phyloP scores from a whole-genome alignment of 495 filamentous ascomycete genomes.

The Aspergillus taichungensis region DNA sequence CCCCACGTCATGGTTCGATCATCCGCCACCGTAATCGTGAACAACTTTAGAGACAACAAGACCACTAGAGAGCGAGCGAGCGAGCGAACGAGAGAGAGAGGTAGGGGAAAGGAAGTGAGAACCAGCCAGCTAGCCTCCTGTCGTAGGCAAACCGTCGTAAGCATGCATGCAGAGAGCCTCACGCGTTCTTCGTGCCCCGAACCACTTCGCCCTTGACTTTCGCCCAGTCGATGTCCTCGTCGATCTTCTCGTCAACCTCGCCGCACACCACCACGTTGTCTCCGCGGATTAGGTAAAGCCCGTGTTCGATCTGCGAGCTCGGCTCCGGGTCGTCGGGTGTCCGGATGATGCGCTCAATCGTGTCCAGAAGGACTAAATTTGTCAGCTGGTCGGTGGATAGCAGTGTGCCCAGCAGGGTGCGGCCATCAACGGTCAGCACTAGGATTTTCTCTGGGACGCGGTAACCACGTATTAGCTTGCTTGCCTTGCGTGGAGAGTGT shows the following conservation, averaged over 20 bases:
- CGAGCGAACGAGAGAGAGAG: background rate
- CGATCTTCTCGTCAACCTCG: slow-evolving; percentile 79
- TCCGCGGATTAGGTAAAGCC: slow-evolving; percentile 84
- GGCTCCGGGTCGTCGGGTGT: slow-evolving; percentile 72
- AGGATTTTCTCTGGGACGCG: slow-evolving; percentile 67
- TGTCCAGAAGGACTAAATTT: slow-evolving; percentile 79
- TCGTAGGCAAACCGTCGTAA: no score
- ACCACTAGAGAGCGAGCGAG: background rate
- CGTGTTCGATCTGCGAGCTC: slow-evolving; percentile 72
- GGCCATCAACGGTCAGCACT: slow-evolving; percentile 86
- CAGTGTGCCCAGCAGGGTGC: slow-evolving; percentile 75
- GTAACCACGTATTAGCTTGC: no score
- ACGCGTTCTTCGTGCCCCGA: slow-evolving; percentile 70
- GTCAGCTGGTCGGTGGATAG: slow-evolving; percentile 86
- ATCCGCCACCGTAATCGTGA: no score
- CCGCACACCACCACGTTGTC: slow-evolving; percentile 93
- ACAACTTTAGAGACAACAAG: no score
- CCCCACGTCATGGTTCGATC: no score
- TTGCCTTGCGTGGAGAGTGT: no score
- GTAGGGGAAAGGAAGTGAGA: background rate
- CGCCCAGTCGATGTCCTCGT: slow-evolving; percentile 81
- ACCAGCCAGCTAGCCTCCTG: background rate
- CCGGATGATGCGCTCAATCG: slow-evolving; percentile 84
- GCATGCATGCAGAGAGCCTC: slow-evolving; percentile 15
- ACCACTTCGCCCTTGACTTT: slow-evolving; percentile 81